Percentiles rank a stretch among this genome's conserved stretches.
Evolutionary conservation across 176 grass and related monocot genomes (phyloP).

Genomic region (Leersia perrieri): DNA sequence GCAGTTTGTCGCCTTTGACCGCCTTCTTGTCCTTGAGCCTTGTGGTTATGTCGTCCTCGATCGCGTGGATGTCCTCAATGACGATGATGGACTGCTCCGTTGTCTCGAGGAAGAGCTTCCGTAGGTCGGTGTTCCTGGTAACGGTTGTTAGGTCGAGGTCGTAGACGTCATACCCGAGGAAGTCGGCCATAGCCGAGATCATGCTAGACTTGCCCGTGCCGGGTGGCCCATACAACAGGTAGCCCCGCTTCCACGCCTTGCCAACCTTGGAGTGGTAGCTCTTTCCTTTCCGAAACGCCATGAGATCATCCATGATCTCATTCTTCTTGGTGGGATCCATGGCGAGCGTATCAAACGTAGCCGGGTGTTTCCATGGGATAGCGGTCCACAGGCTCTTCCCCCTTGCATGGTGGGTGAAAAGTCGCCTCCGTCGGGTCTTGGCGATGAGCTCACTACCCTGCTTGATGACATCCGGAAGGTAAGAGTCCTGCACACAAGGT

Average conservation of each 20-base stretch:
- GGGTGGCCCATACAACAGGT: conserved; percentile 35
- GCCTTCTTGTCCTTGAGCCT: conserved; percentile 25
- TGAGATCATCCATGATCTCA: no score
- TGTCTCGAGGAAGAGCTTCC: conserved; percentile 52
- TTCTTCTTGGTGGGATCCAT: no score
- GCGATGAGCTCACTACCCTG: neutral
- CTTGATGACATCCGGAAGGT: neutral
- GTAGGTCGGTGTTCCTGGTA: conserved; percentile 43
- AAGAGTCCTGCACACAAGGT: neutral
- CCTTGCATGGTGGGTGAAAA: conserved; percentile 34
- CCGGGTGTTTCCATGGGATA: conserved; percentile 45
- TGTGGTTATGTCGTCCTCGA: conserved; percentile 41
- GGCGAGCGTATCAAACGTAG: no score
- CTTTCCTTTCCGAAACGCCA: conserved; percentile 15
- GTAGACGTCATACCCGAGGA: conserved; percentile 42
- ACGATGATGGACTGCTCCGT: conserved; percentile 32
- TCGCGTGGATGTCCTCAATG: conserved; percentile 30
- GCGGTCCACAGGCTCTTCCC: conserved; percentile 11
- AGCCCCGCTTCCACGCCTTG: conserved; percentile 55
- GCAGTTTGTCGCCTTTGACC: neutral
- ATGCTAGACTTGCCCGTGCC: conserved; percentile 54
- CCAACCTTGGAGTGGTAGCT: conserved; percentile 44
- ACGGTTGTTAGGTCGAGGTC: conserved; percentile 42
- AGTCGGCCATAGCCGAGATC: conserved; percentile 47
- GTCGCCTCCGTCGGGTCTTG: neutral